Percentiles rank a stretch among this genome's conserved stretches.
Evolutionary conservation across 2,329 filamentous ascomycete species (phyloP).

Genomic region (Phoma sp.): DNA sequence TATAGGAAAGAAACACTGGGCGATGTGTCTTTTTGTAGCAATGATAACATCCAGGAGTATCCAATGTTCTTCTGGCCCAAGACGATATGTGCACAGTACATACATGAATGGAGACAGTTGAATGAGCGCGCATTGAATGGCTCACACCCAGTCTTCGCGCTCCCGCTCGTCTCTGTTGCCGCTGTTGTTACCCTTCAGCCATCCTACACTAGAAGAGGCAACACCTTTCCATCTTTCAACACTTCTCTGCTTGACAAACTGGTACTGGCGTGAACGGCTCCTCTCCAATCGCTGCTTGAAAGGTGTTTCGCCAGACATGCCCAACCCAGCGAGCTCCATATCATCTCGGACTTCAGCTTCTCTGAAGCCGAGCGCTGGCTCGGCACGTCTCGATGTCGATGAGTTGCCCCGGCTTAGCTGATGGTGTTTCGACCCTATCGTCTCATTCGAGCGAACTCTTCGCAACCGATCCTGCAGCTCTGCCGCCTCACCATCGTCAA

Average conservation of each 20-base stretch:
- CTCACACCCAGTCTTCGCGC: constrained; percentile 38
- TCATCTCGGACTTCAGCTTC: constrained; percentile 49
- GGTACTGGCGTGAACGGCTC: constrained; percentile 41
- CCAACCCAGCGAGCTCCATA: constrained; percentile 42
- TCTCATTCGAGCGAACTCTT: constrained; percentile 44
- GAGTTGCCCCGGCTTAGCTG: constrained; percentile 32
- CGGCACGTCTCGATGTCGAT: constrained; percentile 28
- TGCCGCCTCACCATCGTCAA: constrained; percentile 39
- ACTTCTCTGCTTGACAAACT: constrained; percentile 44
- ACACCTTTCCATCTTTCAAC: constrained; percentile 46
- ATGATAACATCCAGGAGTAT: background rate
- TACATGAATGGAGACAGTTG: background rate
- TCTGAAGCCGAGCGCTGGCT: constrained; percentile 44
- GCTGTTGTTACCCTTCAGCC: constrained; percentile 41
- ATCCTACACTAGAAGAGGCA: constrained; percentile 44
- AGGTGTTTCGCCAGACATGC: constrained; percentile 29
- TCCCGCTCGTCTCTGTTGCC: constrained; percentile 37
- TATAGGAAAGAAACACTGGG: background rate
- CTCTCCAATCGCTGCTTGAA: constrained; percentile 44
- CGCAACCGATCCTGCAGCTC: constrained; percentile 41
- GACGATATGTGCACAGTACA: background rate
- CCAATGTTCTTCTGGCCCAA: background rate
- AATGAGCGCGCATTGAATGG: background rate
- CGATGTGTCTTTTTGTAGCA: background rate
- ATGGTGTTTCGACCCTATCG: constrained; percentile 30